Percentiles rank a stretch among this genome's conserved stretches.
phyloP scores from a whole-genome alignment of 2,329 filamentous ascomycete genomes.

The Phoma sp. region DNA sequence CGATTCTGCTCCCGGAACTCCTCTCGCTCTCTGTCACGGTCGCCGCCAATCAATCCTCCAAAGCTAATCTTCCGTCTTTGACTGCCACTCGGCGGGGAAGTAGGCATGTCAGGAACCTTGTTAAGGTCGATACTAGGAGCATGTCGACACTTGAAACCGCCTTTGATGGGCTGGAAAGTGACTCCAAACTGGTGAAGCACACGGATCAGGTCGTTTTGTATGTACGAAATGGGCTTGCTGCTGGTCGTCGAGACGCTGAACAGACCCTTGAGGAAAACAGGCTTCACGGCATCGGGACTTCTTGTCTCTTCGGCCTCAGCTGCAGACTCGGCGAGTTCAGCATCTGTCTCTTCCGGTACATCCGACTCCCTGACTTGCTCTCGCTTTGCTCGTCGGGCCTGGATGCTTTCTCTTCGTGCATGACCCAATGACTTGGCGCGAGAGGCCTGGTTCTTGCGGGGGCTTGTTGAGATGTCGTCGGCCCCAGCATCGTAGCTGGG shows the following conservation, averaged over 20 bases:
- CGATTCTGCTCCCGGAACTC: conserved; percentile 69
- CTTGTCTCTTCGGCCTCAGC: conserved; percentile 60
- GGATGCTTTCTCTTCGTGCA: conserved; percentile 88
- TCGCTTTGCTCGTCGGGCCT: conserved; percentile 77
- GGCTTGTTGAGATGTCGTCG: conserved; percentile 53
- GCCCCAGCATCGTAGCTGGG: conserved; percentile 56
- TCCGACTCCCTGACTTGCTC: conserved; percentile 77
- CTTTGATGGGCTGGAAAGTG: conserved; percentile 90
- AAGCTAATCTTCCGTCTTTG: conserved; percentile 86
- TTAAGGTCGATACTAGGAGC: conserved; percentile 87
- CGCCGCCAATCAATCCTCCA: conserved; percentile 67
- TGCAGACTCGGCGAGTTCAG: conserved; percentile 67
- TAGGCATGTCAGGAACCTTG: conserved; percentile 66
- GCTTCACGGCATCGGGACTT: conserved; percentile 83
- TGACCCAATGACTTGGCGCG: conserved; percentile 89
- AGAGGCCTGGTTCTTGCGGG: conserved; percentile 40
- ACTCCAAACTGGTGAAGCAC: conserved; percentile 87
- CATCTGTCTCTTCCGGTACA: conserved; percentile 89
- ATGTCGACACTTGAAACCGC: conserved; percentile 89
- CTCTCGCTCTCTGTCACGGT: conserved; percentile 69
- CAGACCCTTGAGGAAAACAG: conserved; percentile 92
- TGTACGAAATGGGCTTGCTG: conserved; percentile 84
- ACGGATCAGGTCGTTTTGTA: conserved; percentile 87
- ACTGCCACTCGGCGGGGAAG: conserved; percentile 46
- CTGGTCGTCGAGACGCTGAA: conserved; percentile 98